A percentile compares a stretch with the other conserved stretches of the same genome.
phyloP scores from a whole-genome alignment of 208 protist species.

The Acanthamoeba castellanii region DNA sequence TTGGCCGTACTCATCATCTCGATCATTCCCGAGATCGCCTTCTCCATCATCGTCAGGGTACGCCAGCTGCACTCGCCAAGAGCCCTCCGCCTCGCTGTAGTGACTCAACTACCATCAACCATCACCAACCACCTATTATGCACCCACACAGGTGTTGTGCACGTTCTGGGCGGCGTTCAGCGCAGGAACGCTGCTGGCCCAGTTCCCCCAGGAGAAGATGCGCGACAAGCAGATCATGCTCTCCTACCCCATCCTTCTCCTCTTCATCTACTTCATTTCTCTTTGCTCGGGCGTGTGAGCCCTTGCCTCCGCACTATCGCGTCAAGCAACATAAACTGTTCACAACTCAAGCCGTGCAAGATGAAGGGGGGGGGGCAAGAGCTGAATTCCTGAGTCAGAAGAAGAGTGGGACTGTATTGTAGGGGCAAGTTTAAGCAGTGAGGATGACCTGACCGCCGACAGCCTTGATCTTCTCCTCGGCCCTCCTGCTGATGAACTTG shows the following conservation, averaged over 20 bases:
- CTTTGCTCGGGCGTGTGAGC: slow-evolving; percentile 59
- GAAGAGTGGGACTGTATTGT: slow-evolving; percentile 18
- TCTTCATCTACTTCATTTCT: slow-evolving; percentile 78
- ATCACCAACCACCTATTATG: no score
- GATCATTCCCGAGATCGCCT: neutral
- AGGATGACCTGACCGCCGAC: slow-evolving; percentile 98
- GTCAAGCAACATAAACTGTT: neutral
- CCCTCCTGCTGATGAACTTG: slow-evolving; percentile 98
- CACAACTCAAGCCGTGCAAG: neutral
- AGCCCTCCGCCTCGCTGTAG: neutral
- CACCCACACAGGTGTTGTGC: slow-evolving; percentile 44
- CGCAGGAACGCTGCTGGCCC: slow-evolving; percentile 62
- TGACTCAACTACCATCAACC: no score
- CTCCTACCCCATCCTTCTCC: slow-evolving; percentile 72
- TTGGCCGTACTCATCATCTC: slow-evolving; percentile 42
- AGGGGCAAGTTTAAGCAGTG: slow-evolving; percentile 93
- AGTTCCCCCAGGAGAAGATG: neutral
- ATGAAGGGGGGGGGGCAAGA: neutral
- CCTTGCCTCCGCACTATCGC: neutral
- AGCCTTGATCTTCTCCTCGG: slow-evolving; percentile 99
- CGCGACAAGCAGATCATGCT: slow-evolving; percentile 40
- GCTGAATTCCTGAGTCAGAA: neutral
- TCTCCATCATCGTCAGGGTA: slow-evolving; percentile 52
- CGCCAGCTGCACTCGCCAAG: no score
- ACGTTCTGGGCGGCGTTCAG: slow-evolving; percentile 73